phyloP scores from a whole-genome alignment of 176 grass and related monocot species.

The Lolium multiflorum region DNA sequence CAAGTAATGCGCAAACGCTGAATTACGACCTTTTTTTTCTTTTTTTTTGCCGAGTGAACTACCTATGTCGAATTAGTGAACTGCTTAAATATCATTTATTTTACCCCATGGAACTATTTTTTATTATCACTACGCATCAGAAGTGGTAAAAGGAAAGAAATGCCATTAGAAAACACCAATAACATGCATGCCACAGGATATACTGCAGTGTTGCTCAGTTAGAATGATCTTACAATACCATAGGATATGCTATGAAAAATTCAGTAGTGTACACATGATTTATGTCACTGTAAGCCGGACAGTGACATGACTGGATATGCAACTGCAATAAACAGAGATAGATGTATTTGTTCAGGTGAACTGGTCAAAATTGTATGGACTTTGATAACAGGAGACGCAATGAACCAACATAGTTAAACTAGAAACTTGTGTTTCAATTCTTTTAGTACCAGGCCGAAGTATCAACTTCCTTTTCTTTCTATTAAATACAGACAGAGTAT shows the following conservation, averaged over 20 bases:
- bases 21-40: too few relatives aligned
- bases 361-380: background rate
- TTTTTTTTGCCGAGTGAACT: too few relatives aligned
- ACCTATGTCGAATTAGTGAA: too few relatives aligned
- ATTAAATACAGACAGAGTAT: too few relatives aligned
- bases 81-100: too few relatives aligned
- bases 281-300: background rate
- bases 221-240: background rate
- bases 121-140: too few relatives aligned
- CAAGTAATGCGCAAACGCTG: too few relatives aligned
- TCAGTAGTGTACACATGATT: background rate
- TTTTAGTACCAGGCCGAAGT: too few relatives aligned
- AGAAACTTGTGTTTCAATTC: background rate
- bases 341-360: background rate
- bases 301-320: background rate
- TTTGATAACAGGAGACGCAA: background rate
- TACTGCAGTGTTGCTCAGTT: background rate
- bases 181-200: background rate
- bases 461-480: too few relatives aligned
- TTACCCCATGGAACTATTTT: background rate
- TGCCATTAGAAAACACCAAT: background rate
- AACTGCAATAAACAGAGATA: background rate
- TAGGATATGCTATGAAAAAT: background rate
- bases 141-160: background rate
- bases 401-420: background rate